Conservation (phyloP, 164 flowering plant genomes). For the Cinnamomum micranthum region DNA sequence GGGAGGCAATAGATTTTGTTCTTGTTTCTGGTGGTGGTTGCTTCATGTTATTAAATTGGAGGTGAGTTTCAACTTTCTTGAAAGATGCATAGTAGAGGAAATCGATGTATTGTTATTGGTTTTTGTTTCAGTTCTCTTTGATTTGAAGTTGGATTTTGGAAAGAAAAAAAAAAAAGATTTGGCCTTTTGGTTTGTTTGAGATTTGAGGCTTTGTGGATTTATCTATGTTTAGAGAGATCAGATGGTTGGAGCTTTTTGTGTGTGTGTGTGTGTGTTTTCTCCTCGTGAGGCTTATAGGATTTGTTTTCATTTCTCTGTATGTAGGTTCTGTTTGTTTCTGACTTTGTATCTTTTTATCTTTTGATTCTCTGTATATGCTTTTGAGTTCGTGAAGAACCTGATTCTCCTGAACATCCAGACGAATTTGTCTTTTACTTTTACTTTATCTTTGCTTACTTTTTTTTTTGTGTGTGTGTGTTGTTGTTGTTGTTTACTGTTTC, state of each 20-base stretch:
- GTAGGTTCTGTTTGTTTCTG: neutral
- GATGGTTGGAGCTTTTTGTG: neutral
- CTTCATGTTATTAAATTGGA: no score
- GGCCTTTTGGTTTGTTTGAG: conserved; percentile 1
- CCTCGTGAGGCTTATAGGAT: conserved; percentile 6
- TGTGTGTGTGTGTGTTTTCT: conserved; percentile 10
- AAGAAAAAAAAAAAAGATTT: no score
- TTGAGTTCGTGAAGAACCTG: conserved; percentile 36
- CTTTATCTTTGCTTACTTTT: conserved; percentile 8
- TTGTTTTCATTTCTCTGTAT: neutral
- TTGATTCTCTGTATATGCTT: conserved; percentile 6
- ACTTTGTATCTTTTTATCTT: neutral
- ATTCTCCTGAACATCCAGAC: conserved; percentile 38
- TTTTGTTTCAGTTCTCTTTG: no score
- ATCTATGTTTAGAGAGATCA: conserved; percentile 7
- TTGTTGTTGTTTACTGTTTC: neutral
- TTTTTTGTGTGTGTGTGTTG: neutral
- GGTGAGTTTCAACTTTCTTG: no score
- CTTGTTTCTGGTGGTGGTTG: no score
- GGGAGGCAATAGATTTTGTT: no score
- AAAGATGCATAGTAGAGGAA: no score
- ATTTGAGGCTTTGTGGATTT: conserved; percentile 5
- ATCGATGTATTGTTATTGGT: no score
- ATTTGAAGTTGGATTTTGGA: no score
- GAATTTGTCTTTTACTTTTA: conserved; percentile 26